Conservation (phyloP, 176 grass and related monocot genomes). For the Zoysia pacifica region DNA sequence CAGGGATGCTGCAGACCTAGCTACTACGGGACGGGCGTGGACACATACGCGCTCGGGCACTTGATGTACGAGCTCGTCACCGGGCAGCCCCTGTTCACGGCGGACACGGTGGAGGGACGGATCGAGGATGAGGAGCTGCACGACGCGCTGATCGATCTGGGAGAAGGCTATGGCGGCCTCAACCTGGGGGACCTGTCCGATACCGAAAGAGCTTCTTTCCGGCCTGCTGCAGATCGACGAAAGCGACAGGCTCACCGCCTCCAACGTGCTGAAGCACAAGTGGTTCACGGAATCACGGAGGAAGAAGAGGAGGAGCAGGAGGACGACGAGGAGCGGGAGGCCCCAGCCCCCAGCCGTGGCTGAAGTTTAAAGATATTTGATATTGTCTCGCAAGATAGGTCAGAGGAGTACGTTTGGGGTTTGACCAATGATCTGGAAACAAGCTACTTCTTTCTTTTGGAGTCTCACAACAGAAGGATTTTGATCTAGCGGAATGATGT, state of each 20-base stretch:
- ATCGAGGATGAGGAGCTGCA: background rate
- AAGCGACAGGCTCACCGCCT: too few species aligned
- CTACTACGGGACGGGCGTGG: background rate
- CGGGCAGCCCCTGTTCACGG: constrained; percentile 25
- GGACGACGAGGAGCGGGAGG: too few species aligned
- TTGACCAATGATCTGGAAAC: constrained; percentile 59
- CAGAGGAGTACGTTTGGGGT: constrained; percentile 28
- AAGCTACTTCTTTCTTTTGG: constrained; percentile 58
- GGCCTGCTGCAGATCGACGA: too few species aligned
- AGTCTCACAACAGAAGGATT: constrained; percentile 30
- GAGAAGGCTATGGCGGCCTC: background rate
- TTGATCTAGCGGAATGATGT: constrained; percentile 59
- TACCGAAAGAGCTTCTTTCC: too few species aligned
- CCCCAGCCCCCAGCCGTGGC: too few species aligned
- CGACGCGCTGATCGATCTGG: background rate
- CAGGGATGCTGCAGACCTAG: background rate
- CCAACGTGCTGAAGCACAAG: too few species aligned
- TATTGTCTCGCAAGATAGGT: too few species aligned
- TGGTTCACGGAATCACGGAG: too few species aligned
- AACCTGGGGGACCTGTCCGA: background rate
- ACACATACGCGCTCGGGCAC: constrained; percentile 22
- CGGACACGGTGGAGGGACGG: background rate
- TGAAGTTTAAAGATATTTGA: too few species aligned
- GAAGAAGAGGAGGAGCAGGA: too few species aligned
- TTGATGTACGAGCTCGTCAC: constrained; percentile 10